These are phyloP conservation scores for Zygosaccharomyces pseudorouxii DNA, from an alignment of 805 yeast genomes.

Conservation along the genomic window DNA sequence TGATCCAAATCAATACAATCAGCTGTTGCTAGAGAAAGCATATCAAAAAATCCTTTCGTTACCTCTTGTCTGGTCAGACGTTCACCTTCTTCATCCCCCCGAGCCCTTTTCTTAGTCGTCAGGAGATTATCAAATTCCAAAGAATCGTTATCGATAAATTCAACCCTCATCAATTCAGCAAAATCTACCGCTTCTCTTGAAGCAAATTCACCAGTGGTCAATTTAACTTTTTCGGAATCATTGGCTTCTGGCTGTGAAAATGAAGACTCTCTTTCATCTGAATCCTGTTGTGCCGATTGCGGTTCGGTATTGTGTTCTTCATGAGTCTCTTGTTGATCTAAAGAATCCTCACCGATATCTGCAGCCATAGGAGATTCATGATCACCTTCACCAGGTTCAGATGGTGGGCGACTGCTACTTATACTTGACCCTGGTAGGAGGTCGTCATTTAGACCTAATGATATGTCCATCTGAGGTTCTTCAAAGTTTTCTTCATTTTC, in stretches of 20 bases:
- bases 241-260: conserved; percentile 2
- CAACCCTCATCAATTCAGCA: conserved; percentile 26
- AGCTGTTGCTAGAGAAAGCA: conserved; percentile 73
- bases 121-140: conserved; percentile 16
- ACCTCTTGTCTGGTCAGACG: conserved; percentile 24
- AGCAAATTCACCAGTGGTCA: conserved; percentile 22
- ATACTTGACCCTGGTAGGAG: conserved; percentile 9
- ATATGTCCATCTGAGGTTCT: conserved; percentile 23
- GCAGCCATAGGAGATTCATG: conserved; percentile 16
- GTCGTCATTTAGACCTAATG: conserved; percentile 24
- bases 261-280: conserved; percentile 1
- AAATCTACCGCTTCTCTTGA: conserved; percentile 29
- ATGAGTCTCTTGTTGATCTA: conserved; percentile 1
- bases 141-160: conserved; percentile 14
- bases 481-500: conserved; percentile 8
- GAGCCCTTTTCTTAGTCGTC: conserved; percentile 5
- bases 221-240: conserved; percentile 14
- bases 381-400: conserved; percentile 13
- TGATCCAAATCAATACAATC: conserved; percentile 66
- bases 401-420: conserved; percentile 2
- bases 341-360: conserved; percentile 13
- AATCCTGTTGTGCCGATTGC: conserved; percentile 10
- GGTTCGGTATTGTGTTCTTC: conserved; percentile 3
- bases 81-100: not conserved
- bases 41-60: conserved; percentile 60